A percentile compares a stretch with the other conserved stretches of the same genome.
These are phyloP conservation scores for Lenwebbia sp. DNA, from an alignment of 345 rosid species.

Conservation along the genomic window DNA sequence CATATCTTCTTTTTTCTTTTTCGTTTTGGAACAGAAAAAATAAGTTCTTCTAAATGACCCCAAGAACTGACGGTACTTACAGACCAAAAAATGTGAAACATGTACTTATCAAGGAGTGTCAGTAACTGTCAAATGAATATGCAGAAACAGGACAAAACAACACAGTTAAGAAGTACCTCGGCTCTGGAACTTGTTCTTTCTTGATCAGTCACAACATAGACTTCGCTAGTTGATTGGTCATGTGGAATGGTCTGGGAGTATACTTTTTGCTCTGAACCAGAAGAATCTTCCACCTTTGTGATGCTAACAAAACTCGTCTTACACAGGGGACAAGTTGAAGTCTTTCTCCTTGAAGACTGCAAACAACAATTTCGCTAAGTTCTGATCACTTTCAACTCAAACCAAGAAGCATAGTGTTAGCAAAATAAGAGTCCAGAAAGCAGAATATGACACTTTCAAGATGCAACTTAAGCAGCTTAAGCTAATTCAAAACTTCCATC, in stretches of 20 bases:
- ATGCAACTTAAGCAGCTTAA: background rate
- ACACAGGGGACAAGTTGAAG: constrained; percentile 80
- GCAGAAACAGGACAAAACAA: background rate
- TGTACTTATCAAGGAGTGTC: background rate
- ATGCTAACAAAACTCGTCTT: constrained; percentile 61
- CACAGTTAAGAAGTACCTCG: constrained; percentile 25
- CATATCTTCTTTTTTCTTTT: background rate
- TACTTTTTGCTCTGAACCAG: constrained; percentile 75
- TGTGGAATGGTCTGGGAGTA: constrained; percentile 81
- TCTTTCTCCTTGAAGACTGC: constrained; percentile 51
- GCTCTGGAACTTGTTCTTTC: constrained; percentile 23
- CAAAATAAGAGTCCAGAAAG: background rate
- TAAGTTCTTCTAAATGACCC: background rate
- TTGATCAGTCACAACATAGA: constrained; percentile 26
- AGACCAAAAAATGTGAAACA: background rate
- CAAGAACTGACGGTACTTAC: background rate
- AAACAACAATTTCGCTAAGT: background rate
- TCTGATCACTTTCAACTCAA: background rate
- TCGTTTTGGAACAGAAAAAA: background rate
- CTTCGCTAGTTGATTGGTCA: constrained; percentile 27
- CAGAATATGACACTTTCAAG: background rate
- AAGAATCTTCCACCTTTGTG: constrained; percentile 66
- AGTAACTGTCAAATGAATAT: background rate
- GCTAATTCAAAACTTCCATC: background rate
- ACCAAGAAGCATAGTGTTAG: background rate